Evolutionary conservation across 768 basidiomycete genomes (phyloP), one percentile per base, ranked within the genome.

Genomic region (Mycena galopus): DNA sequence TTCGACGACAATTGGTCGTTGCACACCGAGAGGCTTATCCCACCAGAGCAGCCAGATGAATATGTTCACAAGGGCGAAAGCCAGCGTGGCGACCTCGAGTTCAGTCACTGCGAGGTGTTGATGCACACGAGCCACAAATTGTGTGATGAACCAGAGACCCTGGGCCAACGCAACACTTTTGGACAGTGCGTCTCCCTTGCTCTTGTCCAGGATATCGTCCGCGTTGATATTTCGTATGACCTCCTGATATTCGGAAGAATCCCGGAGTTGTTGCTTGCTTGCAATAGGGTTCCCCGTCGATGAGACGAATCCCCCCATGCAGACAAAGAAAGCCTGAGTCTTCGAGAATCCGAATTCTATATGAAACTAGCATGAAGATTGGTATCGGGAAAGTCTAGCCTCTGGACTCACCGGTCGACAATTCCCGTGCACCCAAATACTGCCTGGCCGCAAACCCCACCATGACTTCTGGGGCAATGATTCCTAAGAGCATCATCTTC

Each of bases 271-370:
- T 23, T 70, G 29, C 30, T 71, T 35, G 4, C 65, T 73, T 11
- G 71, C 66, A 25, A 78, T 47, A 6, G 64, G 64, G 55, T 66
- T 35, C 2, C 67, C 47, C 33, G n/a, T 29, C 32, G 27, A 17
- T n/a, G 55, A 56, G 0, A 78, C 63, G 59, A 81, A 80, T 2
- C 81, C 82, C 12, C 81, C 79, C 81, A 81, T 82, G n/a, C 60
- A 64, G 8, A 76, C 71, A 56, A 81, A 82, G 51, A 75, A 79
- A 0, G 73, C 79, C 55, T 80, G 79, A 1, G 74, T 66, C 8
- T 39, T 16, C 4, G 68, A 55, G n/a, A 66, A 16, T n/a, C 59
- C 27, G 27, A 30, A 66, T 35, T 65, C 70, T 71, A 27, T 8
- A 33, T 2, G 21, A 3, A 42, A 3, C 9, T n/a, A 23, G 17